Evolutionary conservation across 2,329 filamentous ascomycete species (phyloP).

Genomic region (Nemania diffusa): DNA sequence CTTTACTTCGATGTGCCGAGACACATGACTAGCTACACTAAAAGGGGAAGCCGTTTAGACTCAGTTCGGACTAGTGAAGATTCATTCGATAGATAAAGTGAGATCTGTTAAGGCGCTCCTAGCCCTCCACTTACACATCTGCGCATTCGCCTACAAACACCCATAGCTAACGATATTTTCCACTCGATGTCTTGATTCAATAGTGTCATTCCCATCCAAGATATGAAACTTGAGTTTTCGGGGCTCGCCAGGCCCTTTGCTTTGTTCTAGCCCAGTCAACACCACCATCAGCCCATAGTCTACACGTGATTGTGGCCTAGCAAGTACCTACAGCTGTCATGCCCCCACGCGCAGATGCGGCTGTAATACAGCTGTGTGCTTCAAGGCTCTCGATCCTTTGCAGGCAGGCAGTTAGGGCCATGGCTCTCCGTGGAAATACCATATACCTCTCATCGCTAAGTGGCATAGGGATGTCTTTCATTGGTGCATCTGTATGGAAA

Average conservation of each 20-base stretch:
- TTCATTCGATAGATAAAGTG: background rate
- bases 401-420: background rate
- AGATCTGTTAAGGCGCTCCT: background rate
- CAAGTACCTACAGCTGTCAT: background rate
- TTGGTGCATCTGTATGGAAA: background rate
- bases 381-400: slow-evolving; percentile 8
- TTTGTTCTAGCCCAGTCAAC: background rate
- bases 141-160: background rate
- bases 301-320: slow-evolving; percentile 21
- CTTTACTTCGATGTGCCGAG: background rate
- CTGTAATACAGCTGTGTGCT: slow-evolving; percentile 8
- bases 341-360: slow-evolving; percentile 17
- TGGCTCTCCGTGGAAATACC: background rate
- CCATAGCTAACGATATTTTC: background rate
- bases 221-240: slow-evolving; percentile 50
- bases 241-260: slow-evolving; percentile 9
- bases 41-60: background rate
- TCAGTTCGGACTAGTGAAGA: slow-evolving; percentile 1
- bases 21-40: background rate
- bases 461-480: background rate
- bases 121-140: too few relatives aligned
- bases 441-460: slow-evolving; percentile 4
- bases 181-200: background rate
- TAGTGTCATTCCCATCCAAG: slow-evolving; percentile 31
- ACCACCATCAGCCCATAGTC: slow-evolving; percentile 15